Evolutionary conservation across 139 green algal genomes (phyloP).

Genomic region (Mesostigma viride): DNA sequence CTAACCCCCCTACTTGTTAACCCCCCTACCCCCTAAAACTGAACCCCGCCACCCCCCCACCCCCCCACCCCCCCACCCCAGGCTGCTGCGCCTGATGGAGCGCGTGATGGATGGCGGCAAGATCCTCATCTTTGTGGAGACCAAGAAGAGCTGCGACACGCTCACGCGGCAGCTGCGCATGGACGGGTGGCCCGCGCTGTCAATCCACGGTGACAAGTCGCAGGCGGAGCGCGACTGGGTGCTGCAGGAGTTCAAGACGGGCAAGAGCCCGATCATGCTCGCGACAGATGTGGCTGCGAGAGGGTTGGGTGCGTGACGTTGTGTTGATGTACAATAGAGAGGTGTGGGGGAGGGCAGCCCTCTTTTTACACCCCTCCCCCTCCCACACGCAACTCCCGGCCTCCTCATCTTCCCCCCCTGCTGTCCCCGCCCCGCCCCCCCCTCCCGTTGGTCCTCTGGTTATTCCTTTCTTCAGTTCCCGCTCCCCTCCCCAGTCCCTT

Average conservation of each 20-base stretch:
- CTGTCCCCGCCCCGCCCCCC: no score
- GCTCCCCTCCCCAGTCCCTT: no score
- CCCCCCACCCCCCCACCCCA: no score
- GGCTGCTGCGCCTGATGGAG: constrained; percentile 48
- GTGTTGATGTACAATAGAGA: neutral
- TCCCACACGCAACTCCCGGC: no score
- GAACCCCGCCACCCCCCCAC: no score
- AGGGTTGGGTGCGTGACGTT: constrained; percentile 25
- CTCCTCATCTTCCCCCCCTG: no score
- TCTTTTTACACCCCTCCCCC: no score
- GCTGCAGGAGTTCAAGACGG: constrained; percentile 34
- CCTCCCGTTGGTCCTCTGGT: no score
- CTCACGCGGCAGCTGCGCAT: constrained; percentile 68
- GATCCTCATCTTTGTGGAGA: constrained; percentile 82
- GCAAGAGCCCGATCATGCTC: constrained; percentile 38
- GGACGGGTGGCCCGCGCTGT: constrained; percentile 45
- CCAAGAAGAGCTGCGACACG: constrained; percentile 80
- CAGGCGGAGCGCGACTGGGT: constrained; percentile 40
- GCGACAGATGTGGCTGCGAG: constrained; percentile 42
- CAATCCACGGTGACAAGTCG: constrained; percentile 46
- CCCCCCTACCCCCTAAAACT: no score
- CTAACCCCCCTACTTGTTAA: no score
- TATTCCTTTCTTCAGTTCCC: no score
- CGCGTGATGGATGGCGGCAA: constrained; percentile 65
- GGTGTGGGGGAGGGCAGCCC: no score